Evolutionary conservation across 768 basidiomycete genomes (phyloP).

Genomic region (Macrocybe gigantea): DNA sequence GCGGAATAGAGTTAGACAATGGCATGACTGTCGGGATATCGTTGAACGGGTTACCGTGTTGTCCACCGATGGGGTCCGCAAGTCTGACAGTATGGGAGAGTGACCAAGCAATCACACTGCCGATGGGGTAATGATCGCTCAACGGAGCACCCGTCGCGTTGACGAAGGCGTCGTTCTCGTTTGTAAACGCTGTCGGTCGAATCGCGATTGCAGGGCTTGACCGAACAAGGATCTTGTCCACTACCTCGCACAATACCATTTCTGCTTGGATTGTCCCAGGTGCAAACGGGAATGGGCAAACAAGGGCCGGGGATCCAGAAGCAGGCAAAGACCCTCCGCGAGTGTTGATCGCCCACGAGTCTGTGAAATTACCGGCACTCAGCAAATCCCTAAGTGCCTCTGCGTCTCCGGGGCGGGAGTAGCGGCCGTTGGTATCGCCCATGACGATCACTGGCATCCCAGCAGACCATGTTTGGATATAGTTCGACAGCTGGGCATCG

Average conservation of each 20-base stretch:
- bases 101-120: conserved; percentile 22
- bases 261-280: too few relatives aligned
- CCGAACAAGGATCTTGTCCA: too few relatives aligned
- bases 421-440: conserved; percentile 33
- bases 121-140: conserved; percentile 30
- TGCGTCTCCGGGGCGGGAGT: conserved; percentile 23
- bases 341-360: conserved; percentile 25
- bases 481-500: conserved; percentile 23
- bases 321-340: conserved; percentile 10
- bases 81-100: conserved; percentile 23
- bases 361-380: conserved; percentile 15
- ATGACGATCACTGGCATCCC: conserved; percentile 30
- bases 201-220: too few relatives aligned
- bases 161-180: neutral
- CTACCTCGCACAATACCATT: too few relatives aligned
- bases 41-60: conserved; percentile 25
- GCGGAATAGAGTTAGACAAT: neutral
- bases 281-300: too few relatives aligned
- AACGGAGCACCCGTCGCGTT: neutral
- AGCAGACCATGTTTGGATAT: conserved; percentile 19
- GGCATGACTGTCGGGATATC: conserved; percentile 19
- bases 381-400: conserved; percentile 18
- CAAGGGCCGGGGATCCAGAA: too few relatives aligned
- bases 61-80: conserved; percentile 26
- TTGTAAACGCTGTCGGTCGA: too few relatives aligned